These are phyloP conservation scores for Saccharomyces paradoxus DNA, from an alignment of 805 yeast genomes.

Conservation along the genomic window DNA sequence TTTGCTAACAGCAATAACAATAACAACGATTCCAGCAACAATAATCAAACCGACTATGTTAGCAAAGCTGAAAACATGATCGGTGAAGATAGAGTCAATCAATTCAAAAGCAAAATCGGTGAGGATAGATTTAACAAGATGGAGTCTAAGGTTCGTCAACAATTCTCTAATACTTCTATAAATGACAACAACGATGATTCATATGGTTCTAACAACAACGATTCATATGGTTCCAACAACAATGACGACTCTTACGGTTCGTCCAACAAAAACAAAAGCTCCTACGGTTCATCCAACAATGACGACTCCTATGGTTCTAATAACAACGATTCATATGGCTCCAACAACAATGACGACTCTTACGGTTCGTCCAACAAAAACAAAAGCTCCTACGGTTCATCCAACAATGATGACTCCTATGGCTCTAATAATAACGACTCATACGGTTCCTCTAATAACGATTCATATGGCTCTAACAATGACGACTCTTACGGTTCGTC, in stretches of 20 bases:
- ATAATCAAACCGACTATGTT: constrained; percentile 18
- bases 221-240: constrained; percentile 19
- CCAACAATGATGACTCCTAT: constrained; percentile 14
- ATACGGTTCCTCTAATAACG: constrained; percentile 15
- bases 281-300: constrained; percentile 24
- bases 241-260: constrained; percentile 9
- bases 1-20: constrained; percentile 25
- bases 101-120: constrained; percentile 27
- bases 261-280: constrained; percentile 3
- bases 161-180: constrained; percentile 23
- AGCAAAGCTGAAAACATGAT: constrained; percentile 24
- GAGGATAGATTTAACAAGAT: constrained; percentile 25
- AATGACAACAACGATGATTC: constrained; percentile 20
- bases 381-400: constrained; percentile 12
- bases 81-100: constrained; percentile 27
- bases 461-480: constrained; percentile 14
- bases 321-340: constrained; percentile 19
- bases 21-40: constrained; percentile 6
- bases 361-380: constrained; percentile 16
- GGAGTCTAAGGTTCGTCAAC: constrained; percentile 23
- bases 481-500: constrained; percentile 11
- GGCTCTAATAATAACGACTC: constrained; percentile 14
- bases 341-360: constrained; percentile 19
- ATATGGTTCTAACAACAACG: constrained; percentile 16
- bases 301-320: constrained; percentile 25